These are phyloP conservation scores for Thraustochytrium striatum DNA, from an alignment of 352 stramenopile genomes.

Conservation along the genomic window DNA sequence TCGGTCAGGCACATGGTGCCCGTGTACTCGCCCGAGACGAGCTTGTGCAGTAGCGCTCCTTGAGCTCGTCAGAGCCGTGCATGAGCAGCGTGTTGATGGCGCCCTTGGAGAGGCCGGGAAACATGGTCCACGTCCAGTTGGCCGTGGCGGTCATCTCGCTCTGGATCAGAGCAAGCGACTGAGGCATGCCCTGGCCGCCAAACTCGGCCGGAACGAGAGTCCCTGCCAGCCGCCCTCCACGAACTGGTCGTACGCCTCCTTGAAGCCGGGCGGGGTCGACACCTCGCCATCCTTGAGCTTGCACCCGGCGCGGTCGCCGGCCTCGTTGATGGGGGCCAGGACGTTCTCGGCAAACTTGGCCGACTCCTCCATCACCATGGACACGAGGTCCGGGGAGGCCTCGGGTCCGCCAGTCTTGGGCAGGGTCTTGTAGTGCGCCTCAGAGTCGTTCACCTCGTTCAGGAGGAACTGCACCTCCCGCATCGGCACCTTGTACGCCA, in stretches of 20 bases:
- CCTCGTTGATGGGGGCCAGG: constrained; percentile 49
- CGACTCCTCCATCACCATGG: constrained; percentile 52
- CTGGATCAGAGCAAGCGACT: constrained; percentile 52
- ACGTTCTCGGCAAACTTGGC: constrained; percentile 51
- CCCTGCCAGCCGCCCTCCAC: constrained; percentile 54
- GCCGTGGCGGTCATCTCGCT: constrained; percentile 55
- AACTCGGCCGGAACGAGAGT: constrained; percentile 54
- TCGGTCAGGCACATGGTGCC: constrained; percentile 46
- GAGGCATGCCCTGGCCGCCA: constrained; percentile 54
- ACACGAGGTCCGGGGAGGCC: constrained; percentile 50
- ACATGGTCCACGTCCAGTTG: constrained; percentile 57
- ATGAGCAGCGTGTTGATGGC: constrained; percentile 51
- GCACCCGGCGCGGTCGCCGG: constrained; percentile 51
- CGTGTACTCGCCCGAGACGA: constrained; percentile 44
- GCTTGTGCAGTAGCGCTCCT: constrained; percentile 53
- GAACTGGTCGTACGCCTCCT: constrained; percentile 55
- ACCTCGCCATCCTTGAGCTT: constrained; percentile 50
- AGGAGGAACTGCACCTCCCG: constrained; percentile 50
- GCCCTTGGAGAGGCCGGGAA: constrained; percentile 52
- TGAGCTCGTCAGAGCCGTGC: constrained; percentile 50
- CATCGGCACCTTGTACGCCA: constrained; percentile 39
- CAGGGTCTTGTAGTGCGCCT: constrained; percentile 55
- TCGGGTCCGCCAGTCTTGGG: constrained; percentile 38
- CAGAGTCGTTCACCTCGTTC: constrained; percentile 52
- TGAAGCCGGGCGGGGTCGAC: constrained; percentile 55